Base-by-base conservation (phyloP, 1,139 yeast species). In the Lodderomyces jiufengensis region DNA sequence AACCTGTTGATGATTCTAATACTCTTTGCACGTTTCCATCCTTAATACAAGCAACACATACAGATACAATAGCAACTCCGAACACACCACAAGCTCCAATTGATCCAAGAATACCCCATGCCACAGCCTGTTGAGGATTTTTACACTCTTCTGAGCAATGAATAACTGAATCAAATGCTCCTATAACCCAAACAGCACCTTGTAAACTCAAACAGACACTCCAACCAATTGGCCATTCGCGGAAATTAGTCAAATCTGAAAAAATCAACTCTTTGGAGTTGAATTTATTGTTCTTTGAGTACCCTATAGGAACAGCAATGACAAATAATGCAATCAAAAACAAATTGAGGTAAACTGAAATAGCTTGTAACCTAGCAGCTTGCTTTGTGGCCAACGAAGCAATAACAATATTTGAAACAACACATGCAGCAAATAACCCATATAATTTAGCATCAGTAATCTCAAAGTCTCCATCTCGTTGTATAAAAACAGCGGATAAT, bases 141-240 rank as follows among this genome's bases (percentile, higher is more conserved):
- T 66, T 64, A 18, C 84, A 84, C 52, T 83, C 90, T 55, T 83
- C 92, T 20, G 80, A 70, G 73, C 80, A 76, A 55, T 82, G 90
- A 33, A 81, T 78, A 46, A 83, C 79, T 5, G 84, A 75, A 53
- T 82, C 90, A 51, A 80, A 81, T 0, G 84, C 80, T 44, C 80
- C 80, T 48, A 77, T 76, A 11, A 80, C 74, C 83, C 83, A 77
- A 34, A 75, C 74, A 1, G 84, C 80, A 2, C 85, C 79, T 70
- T 80, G 71, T 72, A 82, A 73, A 12, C 80, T 67, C 33, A 76
- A 56, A 46, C 75, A 56, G 52, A 76, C 78, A 32, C 78, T 71
- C 84, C 85, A 82, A n/a, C 87, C 88, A 13, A 61, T 55, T 10
- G 76, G 66, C 83, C 87, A 84, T 29, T 64, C 71, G 15, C 80